Conservation (phyloP, 116 monocot species). For the Dioscorea cayenensis region DNA sequence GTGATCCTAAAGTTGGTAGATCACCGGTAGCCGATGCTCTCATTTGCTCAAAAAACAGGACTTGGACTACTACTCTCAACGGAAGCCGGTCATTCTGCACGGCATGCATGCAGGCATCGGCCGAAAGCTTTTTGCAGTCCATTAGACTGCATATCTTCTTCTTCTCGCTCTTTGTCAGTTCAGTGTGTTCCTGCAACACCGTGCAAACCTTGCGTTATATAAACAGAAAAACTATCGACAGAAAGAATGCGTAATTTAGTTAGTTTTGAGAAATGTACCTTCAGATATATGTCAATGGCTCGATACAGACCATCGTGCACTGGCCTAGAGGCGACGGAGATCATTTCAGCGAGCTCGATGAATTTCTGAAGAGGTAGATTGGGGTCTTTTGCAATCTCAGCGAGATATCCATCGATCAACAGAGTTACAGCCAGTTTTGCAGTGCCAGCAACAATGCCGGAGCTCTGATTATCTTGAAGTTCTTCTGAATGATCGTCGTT, state of each 20-base stretch:
- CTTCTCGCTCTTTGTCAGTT: conserved; percentile 63
- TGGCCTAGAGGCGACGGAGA: conserved; percentile 51
- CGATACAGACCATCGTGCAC: conserved; percentile 83
- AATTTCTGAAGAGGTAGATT: conserved; percentile 56
- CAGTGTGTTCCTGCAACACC: conserved; percentile 59
- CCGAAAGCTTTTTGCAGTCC: conserved; percentile 70
- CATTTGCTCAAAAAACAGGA: conserved; percentile 80
- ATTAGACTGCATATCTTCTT: conserved; percentile 73
- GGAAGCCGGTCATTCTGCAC: conserved; percentile 94
- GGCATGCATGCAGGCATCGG: conserved; percentile 65
- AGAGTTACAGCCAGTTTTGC: conserved; percentile 55
- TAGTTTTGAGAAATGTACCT: conserved; percentile 26
- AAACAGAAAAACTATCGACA: background rate
- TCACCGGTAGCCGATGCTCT: conserved; percentile 28
- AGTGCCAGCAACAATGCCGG: conserved; percentile 11
- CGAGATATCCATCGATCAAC: conserved; percentile 74
- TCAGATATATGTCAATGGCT: conserved; percentile 83
- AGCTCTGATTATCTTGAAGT: conserved; percentile 17
- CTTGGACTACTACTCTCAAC: conserved; percentile 61
- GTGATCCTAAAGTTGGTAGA: conserved; percentile 7
- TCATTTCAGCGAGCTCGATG: conserved; percentile 60
- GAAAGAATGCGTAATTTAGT: background rate
- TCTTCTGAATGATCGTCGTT: conserved; percentile 12
- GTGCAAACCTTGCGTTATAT: background rate
- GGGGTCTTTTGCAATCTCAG: conserved; percentile 68